Percentiles rank a stretch among this genome's conserved stretches.
Conservation (phyloP, 2,329 filamentous ascomycete genomes). For the Pyricularia grisea region DNA sequence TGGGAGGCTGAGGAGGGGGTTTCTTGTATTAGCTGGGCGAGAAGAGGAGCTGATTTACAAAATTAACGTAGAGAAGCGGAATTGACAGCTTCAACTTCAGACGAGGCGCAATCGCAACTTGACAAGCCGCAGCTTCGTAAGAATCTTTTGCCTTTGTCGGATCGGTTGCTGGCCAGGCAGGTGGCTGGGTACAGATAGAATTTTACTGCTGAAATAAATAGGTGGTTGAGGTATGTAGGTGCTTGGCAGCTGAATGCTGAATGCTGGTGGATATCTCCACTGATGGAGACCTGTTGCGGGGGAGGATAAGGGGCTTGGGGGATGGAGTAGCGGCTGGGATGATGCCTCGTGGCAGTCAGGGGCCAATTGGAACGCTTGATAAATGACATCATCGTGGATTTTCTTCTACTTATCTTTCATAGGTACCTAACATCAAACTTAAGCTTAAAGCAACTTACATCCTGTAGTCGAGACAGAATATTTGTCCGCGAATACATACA, state of each 20-base stretch:
- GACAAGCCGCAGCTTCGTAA: neutral
- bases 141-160: neutral
- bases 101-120: neutral
- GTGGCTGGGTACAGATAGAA: neutral
- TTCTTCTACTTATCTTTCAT: neutral
- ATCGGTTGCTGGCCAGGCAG: no score
- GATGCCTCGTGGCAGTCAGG: neutral
- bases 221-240: neutral
- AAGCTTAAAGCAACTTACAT: neutral
- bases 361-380: neutral
- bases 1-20: neutral
- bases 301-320: neutral
- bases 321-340: neutral
- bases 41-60: no score
- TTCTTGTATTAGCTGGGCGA: neutral
- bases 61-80: neutral
- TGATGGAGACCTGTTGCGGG: neutral
- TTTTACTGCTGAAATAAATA: neutral
- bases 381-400: neutral
- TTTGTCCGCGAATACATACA: neutral
- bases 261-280: neutral
- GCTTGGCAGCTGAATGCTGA: neutral
- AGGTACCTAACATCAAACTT: neutral
- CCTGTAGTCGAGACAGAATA: neutral
- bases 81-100: neutral